A percentile compares a stretch with the other conserved stretches of the same genome.
Evolutionary conservation across 768 basidiomycete species (phyloP).

Genomic region (Podaxis mareebaensis): DNA sequence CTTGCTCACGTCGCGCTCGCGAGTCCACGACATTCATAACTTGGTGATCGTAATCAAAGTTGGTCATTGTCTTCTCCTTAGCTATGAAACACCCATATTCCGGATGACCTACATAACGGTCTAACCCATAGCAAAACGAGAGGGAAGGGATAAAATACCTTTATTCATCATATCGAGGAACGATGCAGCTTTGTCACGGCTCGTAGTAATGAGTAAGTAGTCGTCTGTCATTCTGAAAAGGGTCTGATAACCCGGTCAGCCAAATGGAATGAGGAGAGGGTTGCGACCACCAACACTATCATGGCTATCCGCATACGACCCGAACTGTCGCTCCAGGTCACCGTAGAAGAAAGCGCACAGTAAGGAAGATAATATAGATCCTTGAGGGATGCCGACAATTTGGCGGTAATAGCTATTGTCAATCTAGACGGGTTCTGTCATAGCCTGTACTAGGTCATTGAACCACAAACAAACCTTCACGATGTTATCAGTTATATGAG

Average conservation of each 20-base stretch:
- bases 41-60: constrained; percentile 68
- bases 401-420: constrained; percentile 82
- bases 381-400: constrained; percentile 94
- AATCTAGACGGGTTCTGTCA: constrained; percentile 51
- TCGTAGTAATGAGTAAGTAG: constrained; percentile 85
- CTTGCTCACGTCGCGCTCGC: constrained; percentile 31
- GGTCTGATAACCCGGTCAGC: constrained; percentile 42
- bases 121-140: neutral
- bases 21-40: constrained; percentile 55
- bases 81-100: constrained; percentile 95
- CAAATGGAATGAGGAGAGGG: neutral
- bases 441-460: neutral
- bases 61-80: constrained; percentile 84
- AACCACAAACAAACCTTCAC: constrained; percentile 63
- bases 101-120: constrained; percentile 63
- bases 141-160: constrained; percentile 39
- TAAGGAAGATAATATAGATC: constrained; percentile 92
- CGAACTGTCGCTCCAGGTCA: constrained; percentile 70
- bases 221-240: constrained; percentile 92
- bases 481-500: constrained; percentile 91
- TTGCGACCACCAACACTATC: constrained; percentile 54
- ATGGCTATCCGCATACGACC: constrained; percentile 53
- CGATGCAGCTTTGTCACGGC: constrained; percentile 50
- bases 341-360: constrained; percentile 96
- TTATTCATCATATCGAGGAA: constrained; percentile 79